phyloP scores from a whole-genome alignment of 176 grass and related monocot species.

The Dendrocalamus sinicus region DNA sequence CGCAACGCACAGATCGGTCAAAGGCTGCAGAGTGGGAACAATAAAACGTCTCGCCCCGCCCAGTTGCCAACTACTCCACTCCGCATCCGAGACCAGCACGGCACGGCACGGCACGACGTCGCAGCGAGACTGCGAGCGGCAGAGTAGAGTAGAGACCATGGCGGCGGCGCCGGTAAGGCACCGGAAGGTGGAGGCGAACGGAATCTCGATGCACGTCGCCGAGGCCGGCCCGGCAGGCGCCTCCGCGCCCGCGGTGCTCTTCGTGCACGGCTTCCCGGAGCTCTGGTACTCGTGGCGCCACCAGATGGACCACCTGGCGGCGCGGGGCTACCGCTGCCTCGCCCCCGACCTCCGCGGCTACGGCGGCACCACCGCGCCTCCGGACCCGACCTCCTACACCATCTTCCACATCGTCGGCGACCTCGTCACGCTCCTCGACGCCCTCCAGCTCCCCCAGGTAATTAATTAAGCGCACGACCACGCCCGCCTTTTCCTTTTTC shows the following conservation, averaged over 20 bases:
- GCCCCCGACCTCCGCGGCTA: slow-evolving; percentile 84
- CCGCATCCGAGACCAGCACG: too few species aligned
- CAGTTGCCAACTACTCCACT: too few species aligned
- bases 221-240: slow-evolving; percentile 53
- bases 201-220: slow-evolving; percentile 74
- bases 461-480: too few species aligned
- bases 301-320: slow-evolving; percentile 69
- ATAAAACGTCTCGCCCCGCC: too few species aligned
- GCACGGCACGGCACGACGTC: neutral
- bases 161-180: slow-evolving; percentile 47
- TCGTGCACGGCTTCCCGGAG: slow-evolving; percentile 88
- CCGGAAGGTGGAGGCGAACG: slow-evolving; percentile 67
- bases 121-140: neutral
- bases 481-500: too few species aligned
- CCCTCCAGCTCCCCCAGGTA: slow-evolving; percentile 58
- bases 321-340: slow-evolving; percentile 61
- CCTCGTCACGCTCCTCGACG: slow-evolving; percentile 79
- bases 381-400: slow-evolving; percentile 61
- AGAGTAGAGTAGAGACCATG: neutral
- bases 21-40: too few species aligned
- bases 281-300: slow-evolving; percentile 88
- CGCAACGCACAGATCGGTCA: too few species aligned
- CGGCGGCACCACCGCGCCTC: slow-evolving; percentile 69
- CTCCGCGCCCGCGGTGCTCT: slow-evolving; percentile 50
- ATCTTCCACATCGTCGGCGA: slow-evolving; percentile 84